A percentile compares a stretch with the other conserved stretches of the same genome.
phyloP scores from a whole-genome alignment of 140 eudicot species.

The Erigeron philadelphicus region DNA sequence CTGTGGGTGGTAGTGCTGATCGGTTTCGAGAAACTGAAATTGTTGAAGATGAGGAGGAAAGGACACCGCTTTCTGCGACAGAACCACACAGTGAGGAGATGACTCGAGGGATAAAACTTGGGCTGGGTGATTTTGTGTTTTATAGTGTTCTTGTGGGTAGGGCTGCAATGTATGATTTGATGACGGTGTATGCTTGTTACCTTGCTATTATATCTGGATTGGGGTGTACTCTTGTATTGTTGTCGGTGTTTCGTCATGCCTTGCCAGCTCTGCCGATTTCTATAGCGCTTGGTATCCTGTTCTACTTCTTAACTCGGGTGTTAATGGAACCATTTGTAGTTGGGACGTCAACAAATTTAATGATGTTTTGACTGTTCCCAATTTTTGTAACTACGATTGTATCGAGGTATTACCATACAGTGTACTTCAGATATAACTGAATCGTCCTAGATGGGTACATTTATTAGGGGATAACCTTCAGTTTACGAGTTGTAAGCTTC shows the following conservation, averaged over 20 bases:
- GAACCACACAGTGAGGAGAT: conserved; percentile 30
- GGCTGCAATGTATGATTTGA: conserved; percentile 99
- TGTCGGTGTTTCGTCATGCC: conserved; percentile 90
- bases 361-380: conserved; percentile 65
- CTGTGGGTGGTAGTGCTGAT: background rate
- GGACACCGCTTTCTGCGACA: conserved; percentile 36
- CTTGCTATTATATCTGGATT: conserved; percentile 95
- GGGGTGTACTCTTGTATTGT: conserved; percentile 86
- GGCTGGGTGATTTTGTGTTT: conserved; percentile 93
- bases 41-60: conserved; percentile 35
- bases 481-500: conserved; percentile 28
- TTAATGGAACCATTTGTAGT: conserved; percentile 97
- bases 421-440: conserved; percentile 12
- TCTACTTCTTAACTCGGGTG: conserved; percentile 84
- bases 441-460: conserved; percentile 18
- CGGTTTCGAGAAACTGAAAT: conserved; percentile 23
- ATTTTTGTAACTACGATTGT: conserved; percentile 13
- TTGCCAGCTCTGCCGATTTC: conserved; percentile 97
- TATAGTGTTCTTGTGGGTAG: conserved; percentile 98
- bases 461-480: conserved; percentile 12
- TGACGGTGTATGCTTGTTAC: conserved; percentile 99
- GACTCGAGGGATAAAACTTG: conserved; percentile 74
- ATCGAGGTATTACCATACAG: conserved; percentile 18
- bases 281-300: conserved; percentile 72
- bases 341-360: conserved; percentile 68